Evolutionary conservation across 2,329 filamentous ascomycete species (phyloP).

Genomic region (Monilinia fructigena): DNA sequence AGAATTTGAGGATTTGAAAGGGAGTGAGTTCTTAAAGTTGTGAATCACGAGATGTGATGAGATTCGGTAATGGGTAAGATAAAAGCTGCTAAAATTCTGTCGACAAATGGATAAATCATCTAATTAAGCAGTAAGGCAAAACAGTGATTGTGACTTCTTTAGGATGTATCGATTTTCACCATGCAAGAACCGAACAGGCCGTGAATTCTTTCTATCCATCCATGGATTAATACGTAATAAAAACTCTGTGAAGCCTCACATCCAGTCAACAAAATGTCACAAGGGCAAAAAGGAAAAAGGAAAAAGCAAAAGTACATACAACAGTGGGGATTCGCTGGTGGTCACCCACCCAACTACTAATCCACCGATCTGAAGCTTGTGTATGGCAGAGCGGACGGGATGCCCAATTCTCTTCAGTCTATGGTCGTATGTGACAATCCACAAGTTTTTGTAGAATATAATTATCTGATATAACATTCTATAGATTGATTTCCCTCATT

Average conservation of each 20-base stretch:
- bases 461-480: not conserved
- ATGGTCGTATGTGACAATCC: not conserved
- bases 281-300: not conserved
- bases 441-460: not conserved
- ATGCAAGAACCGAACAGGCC: too few species aligned
- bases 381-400: constrained; percentile 19
- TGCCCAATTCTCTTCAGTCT: constrained; percentile 21
- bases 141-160: too few species aligned
- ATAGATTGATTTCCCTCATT: too few species aligned
- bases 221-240: too few species aligned
- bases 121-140: too few species aligned
- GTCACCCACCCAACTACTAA: constrained; percentile 21
- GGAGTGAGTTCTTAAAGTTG: constrained; percentile 17
- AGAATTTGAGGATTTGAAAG: constrained; percentile 35
- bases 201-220: too few species aligned
- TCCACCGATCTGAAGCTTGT: constrained; percentile 20
- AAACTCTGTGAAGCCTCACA: too few species aligned
- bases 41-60: not conserved
- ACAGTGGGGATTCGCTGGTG: constrained; percentile 19
- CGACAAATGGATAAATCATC: too few species aligned
- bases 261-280: not conserved
- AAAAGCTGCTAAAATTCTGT: too few species aligned
- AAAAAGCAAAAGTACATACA: not conserved
- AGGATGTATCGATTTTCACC: too few species aligned
- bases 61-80: not conserved